Conservation (phyloP, 805 yeast genomes). For the Teunomyces aglyptinius region DNA sequence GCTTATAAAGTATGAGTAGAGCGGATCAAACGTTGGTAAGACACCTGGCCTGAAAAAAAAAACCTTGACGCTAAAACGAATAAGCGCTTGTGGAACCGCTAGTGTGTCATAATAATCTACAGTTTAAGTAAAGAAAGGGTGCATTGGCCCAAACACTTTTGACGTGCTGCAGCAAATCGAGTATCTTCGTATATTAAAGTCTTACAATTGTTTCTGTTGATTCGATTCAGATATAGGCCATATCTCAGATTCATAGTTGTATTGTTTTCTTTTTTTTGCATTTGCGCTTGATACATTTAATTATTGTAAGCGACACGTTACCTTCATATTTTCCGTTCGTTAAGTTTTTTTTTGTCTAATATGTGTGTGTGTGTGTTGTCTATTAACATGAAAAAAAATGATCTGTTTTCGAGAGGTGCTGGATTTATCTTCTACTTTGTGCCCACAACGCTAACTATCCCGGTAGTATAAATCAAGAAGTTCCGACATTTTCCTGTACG, state of each 20-base stretch:
- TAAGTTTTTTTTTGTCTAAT: neutral
- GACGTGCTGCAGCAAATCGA: no score
- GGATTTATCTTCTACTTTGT: neutral
- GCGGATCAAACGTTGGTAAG: neutral
- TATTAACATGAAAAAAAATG: no score
- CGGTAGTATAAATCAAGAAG: slow-evolving; percentile 27
- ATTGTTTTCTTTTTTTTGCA: neutral
- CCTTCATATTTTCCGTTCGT: neutral
- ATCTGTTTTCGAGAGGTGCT: no score
- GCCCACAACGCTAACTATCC: slow-evolving; percentile 22
- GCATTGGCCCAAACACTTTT: no score
- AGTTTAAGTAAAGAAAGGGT: no score
- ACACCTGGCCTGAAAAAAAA: neutral
- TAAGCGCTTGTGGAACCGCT: no score
- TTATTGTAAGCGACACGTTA: neutral
- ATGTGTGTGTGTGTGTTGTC: no score
- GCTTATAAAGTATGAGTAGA: neutral
- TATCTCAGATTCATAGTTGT: neutral
- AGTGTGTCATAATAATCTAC: no score
- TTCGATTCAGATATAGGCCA: no score
- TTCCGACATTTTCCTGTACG: slow-evolving; percentile 16
- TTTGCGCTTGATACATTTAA: neutral
- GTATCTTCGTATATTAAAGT: no score
- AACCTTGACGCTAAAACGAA: no score
- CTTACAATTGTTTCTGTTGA: no score